These are phyloP conservation scores for Rhynchospora pubera DNA, from an alignment of 176 grass and related monocot species.

Conservation along the genomic window DNA sequence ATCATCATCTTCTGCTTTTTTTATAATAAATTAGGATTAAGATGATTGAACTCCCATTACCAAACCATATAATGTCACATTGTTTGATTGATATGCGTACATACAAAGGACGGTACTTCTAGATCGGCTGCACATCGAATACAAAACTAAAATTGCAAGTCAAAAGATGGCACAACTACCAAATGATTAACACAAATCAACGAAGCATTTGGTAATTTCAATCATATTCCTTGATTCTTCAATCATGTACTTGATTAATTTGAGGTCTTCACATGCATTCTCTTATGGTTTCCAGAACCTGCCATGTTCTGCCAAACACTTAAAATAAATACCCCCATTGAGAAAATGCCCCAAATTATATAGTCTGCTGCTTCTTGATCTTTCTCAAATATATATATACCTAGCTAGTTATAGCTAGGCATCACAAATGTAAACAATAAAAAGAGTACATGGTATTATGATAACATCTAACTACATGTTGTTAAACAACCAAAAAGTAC, in stretches of 20 bases:
- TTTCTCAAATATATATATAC: not conserved
- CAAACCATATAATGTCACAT: not conserved
- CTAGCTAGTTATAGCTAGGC: not conserved
- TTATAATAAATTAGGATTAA: no score
- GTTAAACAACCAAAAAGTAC: not conserved
- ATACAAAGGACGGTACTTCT: constrained; percentile 21
- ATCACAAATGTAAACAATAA: not conserved
- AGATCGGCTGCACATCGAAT: not conserved
- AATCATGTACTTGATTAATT: constrained; percentile 17
- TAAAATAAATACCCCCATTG: not conserved
- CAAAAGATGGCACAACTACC: constrained; percentile 9
- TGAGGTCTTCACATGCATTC: constrained; percentile 17
- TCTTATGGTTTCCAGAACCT: not conserved
- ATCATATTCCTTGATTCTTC: constrained; percentile 13
- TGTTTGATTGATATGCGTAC: constrained; percentile 8
- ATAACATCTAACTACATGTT: not conserved
- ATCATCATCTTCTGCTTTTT: no score
- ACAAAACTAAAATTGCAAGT: not conserved
- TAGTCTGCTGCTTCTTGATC: not conserved
- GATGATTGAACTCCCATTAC: no score
- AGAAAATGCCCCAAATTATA: not conserved
- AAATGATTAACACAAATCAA: constrained; percentile 29
- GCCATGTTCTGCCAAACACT: constrained; percentile 2
- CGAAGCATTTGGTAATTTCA: constrained; percentile 4
- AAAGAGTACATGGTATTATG: not conserved